Evolutionary conservation across 2,329 filamentous ascomycete genomes (phyloP), one percentile per base, ranked within the genome.

Genomic region (Arthroderma uncinatum): DNA sequence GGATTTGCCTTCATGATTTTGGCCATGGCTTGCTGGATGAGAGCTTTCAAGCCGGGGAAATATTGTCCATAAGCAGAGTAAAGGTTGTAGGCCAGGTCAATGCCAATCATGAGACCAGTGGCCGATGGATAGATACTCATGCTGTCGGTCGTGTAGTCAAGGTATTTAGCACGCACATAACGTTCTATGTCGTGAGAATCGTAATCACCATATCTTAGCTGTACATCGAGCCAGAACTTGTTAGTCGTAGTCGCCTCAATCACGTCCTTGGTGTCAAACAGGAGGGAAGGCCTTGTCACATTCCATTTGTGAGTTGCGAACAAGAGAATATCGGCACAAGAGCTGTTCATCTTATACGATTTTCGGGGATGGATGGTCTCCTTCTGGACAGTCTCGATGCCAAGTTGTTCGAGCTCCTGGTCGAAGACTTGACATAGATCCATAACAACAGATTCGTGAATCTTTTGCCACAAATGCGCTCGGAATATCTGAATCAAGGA

Each of bases 271-370:
- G 89, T 96, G 65, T 98, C 93, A 68, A 94, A 95, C 2, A 98
- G 77, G 64, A 95, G 82, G 2, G 92, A 97, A 1, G 93, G 94
- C 2, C 89, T 81, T 0, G 91, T 96, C 55, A 98, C 91, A 62
- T 95, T 97, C 94, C 94, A 98, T 72, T 97, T 98, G 76, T 97
- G 93, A 62, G 87, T 95, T 37, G 93, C 92, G 68, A 98, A 98
- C 8, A 98, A 81, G 56, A 97, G 79, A 62, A 98, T 96, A 71
- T 98, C 93, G 3, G 94, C 93, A 67, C 93, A 97, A 58, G 92
- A 97, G 67, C 91, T 96, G 79, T 98, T 98, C 93, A 98, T 98
- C 82, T 98, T 98, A 82, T 98, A 98, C 3, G 90, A 96, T 75
- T 98, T 98, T 82, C 93, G 83, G 55, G 93, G 93, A 77, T 98